Base-by-base conservation (phyloP, 495 filamentous ascomycete genomes). In the Pyronema omphalodes region DNA sequence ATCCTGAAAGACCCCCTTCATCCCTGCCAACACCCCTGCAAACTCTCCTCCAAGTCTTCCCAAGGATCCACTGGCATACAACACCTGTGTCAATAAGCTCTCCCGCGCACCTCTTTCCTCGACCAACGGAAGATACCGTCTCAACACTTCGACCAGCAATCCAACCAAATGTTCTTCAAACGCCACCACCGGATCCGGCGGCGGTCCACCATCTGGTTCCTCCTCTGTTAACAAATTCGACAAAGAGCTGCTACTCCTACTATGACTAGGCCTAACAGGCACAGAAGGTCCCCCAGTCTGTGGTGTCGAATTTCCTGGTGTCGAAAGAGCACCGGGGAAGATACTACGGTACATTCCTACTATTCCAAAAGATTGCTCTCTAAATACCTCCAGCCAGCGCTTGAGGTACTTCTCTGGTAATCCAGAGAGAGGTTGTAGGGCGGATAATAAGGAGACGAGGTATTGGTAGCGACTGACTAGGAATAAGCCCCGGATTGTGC, bases 351-450 rank as follows among this genome's bases (percentile, higher is more conserved):
- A 94, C 76, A 95, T 83, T 15, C 83, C 88, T 17, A 96, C 76
- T 55, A 95, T 93, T 9, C 83, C 83, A 63, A 99, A 99, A 61
- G 85, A 91, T 68, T 99, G 93, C 68, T 99, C 93, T 51, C 93
- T 83, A 69, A 95, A 96, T 33, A 96, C 93, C 67, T 99, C 93
- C 60, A 99, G 82, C 69, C 93, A 99, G 51, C 86, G 73, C 66
- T 99, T 99, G 37, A 99, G 70, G 59, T 87, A 99, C 19, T 86
- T 76, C 63, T 95, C 93, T 43, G 93, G 88, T 3, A 96, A 75
- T 53, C 88, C 84, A 23, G 82, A 77, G 9, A 99, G 71, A 0
- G 93, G 93, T 51, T 88, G 82, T 7, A 98, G 68, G 3, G 91
- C 91, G 45, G 81, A 78, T 12, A 98, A 77, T 63, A 83, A 94